Percentiles rank a stretch among this genome's conserved stretches.
phyloP scores from a whole-genome alignment of 2,329 filamentous ascomycete genomes.

The Cytospora piceicola region DNA sequence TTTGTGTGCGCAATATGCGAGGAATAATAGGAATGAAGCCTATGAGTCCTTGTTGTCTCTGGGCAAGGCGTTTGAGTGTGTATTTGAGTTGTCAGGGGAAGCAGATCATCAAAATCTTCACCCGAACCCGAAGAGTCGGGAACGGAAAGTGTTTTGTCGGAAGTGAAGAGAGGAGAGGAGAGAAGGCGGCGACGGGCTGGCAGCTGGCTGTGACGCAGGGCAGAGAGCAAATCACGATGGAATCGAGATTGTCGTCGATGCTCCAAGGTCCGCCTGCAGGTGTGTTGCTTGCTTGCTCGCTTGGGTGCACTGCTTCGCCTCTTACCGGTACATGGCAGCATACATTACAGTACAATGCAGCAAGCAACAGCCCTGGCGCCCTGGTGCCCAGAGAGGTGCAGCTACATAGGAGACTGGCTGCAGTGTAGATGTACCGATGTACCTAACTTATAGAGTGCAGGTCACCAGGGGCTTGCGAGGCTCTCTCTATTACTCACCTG shows the following conservation, averaged over 20 bases:
- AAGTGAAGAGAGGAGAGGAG: background rate
- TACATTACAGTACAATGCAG: background rate
- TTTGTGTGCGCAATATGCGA: background rate
- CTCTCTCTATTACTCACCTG: background rate
- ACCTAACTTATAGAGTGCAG: too few species aligned
- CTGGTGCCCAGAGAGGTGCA: too few species aligned
- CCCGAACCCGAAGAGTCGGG: background rate
- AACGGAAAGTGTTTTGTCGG: slow-evolving; percentile 19
- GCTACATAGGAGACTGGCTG: background rate
- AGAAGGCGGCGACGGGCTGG: background rate
- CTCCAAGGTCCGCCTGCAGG: background rate
- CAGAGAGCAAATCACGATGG: slow-evolving; percentile 25
- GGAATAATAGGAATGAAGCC: background rate
- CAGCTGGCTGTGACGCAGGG: slow-evolving; percentile 22
- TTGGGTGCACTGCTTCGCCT: background rate
- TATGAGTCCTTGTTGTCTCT: background rate
- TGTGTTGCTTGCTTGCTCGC: background rate
- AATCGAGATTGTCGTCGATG: slow-evolving; percentile 22
- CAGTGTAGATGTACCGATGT: background rate
- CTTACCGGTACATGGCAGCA: background rate
- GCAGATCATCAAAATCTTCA: background rate
- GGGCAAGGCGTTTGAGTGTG: too few species aligned
- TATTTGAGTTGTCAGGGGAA: background rate
- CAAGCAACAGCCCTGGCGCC: too few species aligned
- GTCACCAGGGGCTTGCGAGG: background rate